Conservation (phyloP, 495 filamentous ascomycete species). For the Halenospora varia region DNA sequence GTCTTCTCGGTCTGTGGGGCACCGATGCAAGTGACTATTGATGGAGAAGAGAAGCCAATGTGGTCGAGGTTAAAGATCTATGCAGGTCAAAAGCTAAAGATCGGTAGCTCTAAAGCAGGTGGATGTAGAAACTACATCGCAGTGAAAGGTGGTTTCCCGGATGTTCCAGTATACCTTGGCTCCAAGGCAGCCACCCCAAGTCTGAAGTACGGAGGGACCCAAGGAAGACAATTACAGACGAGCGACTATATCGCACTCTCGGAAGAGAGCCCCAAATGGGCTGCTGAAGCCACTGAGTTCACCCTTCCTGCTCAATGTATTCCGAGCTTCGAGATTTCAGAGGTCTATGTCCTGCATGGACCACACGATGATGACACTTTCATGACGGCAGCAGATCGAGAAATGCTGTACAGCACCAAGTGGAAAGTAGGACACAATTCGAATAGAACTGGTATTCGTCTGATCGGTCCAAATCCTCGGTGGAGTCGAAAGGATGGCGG, state of each 20-base stretch:
- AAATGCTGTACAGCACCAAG: constrained; percentile 50
- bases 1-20: constrained; percentile 53
- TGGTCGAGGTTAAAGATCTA: constrained; percentile 49
- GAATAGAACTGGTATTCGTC: constrained; percentile 50
- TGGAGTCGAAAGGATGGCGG: constrained; percentile 56
- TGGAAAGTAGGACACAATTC: constrained; percentile 60
- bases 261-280: constrained; percentile 26
- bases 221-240: constrained; percentile 45
- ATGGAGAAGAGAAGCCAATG: constrained; percentile 42
- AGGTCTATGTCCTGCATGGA: constrained; percentile 52
- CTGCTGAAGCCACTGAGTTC: not conserved
- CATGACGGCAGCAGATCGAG: constrained; percentile 43
- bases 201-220: constrained; percentile 52
- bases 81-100: constrained; percentile 48
- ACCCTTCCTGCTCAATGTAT: constrained; percentile 36
- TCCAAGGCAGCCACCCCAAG: constrained; percentile 55
- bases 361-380: constrained; percentile 53
- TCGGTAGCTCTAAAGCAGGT: constrained; percentile 46
- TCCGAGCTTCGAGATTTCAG: constrained; percentile 41
- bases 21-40: constrained; percentile 41
- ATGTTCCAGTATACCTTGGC: constrained; percentile 52
- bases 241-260: constrained; percentile 47
- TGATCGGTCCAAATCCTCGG: constrained; percentile 50
- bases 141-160: constrained; percentile 51
- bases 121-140: constrained; percentile 58